phyloP scores from a whole-genome alignment of 1,284 basidiomycete genomes.

The Ganoderma multipileum region DNA sequence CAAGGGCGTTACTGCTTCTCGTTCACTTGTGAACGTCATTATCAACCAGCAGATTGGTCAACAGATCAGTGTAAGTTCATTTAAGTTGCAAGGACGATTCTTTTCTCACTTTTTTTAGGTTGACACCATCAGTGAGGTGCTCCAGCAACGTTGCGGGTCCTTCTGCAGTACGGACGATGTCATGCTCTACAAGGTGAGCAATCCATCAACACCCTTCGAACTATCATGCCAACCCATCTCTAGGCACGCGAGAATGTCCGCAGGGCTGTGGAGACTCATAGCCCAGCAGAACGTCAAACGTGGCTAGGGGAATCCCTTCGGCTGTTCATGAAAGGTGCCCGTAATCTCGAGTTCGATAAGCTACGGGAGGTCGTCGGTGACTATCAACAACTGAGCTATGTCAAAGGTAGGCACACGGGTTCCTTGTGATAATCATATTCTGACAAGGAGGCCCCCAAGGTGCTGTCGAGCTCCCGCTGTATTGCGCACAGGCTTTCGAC shows the following conservation, averaged over 20 bases:
- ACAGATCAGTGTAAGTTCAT: conserved; percentile 84
- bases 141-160: conserved; percentile 94
- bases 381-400: conserved; percentile 85
- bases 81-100: neutral
- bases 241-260: conserved; percentile 94
- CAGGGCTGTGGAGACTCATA: conserved; percentile 85
- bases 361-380: conserved; percentile 86
- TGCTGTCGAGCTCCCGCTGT: conserved; percentile 86
- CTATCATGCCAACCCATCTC: neutral
- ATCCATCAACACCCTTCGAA: neutral
- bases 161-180: conserved; percentile 99
- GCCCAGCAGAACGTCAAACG: conserved; percentile 74
- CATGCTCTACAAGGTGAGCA: conserved; percentile 90
- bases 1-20: conserved; percentile 83
- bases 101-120: conserved; percentile 58
- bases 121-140: conserved; percentile 93
- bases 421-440: neutral
- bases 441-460: conserved; percentile 52
- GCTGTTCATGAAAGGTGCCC: conserved; percentile 88
- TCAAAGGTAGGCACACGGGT: conserved; percentile 62
- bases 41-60: conserved; percentile 98
- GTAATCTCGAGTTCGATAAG: conserved; percentile 85
- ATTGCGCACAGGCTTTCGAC: conserved; percentile 86
- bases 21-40: conserved; percentile 91
- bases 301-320: conserved; percentile 85